These are phyloP conservation scores for Aspergillus fumigatiaffinis DNA, from an alignment of 2,329 filamentous ascomycete species.

Conservation along the genomic window DNA sequence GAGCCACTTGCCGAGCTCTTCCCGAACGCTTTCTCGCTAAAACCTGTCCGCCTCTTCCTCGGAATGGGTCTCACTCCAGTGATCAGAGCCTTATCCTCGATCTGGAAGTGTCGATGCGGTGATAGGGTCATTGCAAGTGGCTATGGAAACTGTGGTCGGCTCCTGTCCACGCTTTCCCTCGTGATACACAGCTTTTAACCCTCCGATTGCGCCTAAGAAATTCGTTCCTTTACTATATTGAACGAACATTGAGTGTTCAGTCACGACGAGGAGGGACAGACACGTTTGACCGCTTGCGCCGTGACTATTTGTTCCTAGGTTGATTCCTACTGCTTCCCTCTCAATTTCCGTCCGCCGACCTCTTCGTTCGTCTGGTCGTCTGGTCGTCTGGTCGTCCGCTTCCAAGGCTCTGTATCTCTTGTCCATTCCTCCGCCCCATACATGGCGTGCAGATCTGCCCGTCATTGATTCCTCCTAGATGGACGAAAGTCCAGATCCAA, in stretches of 20 bases:
- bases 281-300: neutral
- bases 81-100: conserved; percentile 2
- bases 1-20: conserved; percentile 18
- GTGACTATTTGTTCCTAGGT: neutral
- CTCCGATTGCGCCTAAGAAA: conserved; percentile 6
- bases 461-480: conserved; percentile 29
- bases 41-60: conserved; percentile 12
- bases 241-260: neutral
- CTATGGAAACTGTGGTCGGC: conserved; percentile 1
- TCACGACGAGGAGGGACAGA: neutral
- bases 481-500: conserved; percentile 36
- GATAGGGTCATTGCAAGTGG: conserved; percentile 1
- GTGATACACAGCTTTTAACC: neutral
- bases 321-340: neutral
- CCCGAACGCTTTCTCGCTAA: conserved; percentile 10
- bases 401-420: conserved; percentile 1
- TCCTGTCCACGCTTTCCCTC: neutral
- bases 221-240: neutral
- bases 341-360: neutral
- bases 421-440: conserved; percentile 5
- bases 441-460: conserved; percentile 23
- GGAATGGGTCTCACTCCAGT: conserved; percentile 14
- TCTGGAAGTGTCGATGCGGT: conserved; percentile 6
- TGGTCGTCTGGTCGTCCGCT: neutral
- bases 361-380: neutral